Percentiles rank a stretch among this genome's conserved stretches.
Evolutionary conservation across 805 yeast genomes (phyloP).

Genomic region (Spathaspora boniae): DNA sequence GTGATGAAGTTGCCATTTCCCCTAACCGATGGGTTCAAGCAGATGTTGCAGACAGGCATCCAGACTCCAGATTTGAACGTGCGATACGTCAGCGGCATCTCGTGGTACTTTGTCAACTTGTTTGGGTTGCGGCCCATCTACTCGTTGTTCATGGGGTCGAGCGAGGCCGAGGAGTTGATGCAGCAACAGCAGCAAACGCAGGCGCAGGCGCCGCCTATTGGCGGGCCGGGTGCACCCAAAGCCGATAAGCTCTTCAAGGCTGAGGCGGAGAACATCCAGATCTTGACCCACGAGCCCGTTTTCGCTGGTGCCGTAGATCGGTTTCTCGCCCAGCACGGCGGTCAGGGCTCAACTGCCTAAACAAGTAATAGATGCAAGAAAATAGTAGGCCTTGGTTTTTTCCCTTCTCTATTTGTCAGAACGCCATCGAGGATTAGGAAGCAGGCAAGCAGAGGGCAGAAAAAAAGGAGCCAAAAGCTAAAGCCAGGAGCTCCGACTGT

Average conservation of each 20-base stretch:
- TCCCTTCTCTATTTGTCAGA: too few relatives aligned
- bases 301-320: conserved; percentile 63
- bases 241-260: conserved; percentile 59
- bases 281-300: conserved; percentile 49
- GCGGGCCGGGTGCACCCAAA: conserved; percentile 60
- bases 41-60: conserved; percentile 88
- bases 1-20: conserved; percentile 84
- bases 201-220: conserved; percentile 36
- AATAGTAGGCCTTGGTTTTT: too few relatives aligned
- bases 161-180: conserved; percentile 43
- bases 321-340: conserved; percentile 24
- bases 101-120: conserved; percentile 92
- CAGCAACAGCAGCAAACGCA: conserved; percentile 37
- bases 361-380: too few relatives aligned
- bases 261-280: conserved; percentile 72
- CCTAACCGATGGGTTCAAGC: conserved; percentile 81
- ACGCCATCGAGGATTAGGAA: too few relatives aligned
- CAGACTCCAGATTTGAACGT: conserved; percentile 82
- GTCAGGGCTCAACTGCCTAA: too few relatives aligned
- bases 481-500: neutral
- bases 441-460: too few relatives aligned
- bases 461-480: too few relatives aligned
- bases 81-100: conserved; percentile 87
- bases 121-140: conserved; percentile 81
- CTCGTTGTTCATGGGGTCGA: conserved; percentile 60